Evolutionary conservation across 176 grass and related monocot genomes (phyloP).

Genomic region (Raddia distichophylla): DNA sequence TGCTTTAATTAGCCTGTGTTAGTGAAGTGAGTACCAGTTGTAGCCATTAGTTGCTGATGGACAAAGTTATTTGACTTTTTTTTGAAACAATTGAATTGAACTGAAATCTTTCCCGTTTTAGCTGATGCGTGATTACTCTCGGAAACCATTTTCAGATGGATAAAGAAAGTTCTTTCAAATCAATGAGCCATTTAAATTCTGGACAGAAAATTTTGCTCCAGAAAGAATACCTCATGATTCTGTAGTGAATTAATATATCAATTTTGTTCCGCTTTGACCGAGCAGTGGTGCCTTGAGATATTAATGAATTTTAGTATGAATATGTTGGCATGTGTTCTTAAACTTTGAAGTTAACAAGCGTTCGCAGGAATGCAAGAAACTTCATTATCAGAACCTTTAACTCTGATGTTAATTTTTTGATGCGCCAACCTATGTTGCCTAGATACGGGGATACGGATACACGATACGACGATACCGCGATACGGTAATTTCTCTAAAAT

Average conservation of each 20-base stretch:
- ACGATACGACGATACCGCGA: too few species aligned
- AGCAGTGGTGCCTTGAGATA: not conserved
- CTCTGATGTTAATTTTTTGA: not conserved
- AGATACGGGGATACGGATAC: too few species aligned
- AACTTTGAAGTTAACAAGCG: not conserved
- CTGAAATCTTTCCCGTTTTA: not conserved
- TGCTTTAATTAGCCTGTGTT: not conserved
- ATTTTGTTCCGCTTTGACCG: not conserved
- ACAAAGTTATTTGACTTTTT: not conserved
- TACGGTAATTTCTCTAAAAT: too few species aligned
- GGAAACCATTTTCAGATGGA: not conserved
- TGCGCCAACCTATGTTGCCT: too few species aligned
- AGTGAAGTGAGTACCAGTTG: not conserved
- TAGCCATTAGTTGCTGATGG: not conserved
- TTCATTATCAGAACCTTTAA: not conserved
- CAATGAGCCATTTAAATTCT: conserved; percentile 1
- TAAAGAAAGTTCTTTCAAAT: not conserved
- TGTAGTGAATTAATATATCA: not conserved
- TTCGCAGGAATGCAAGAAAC: not conserved
- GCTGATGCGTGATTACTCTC: not conserved
- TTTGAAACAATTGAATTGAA: not conserved
- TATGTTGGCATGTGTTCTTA: not conserved
- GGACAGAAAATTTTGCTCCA: not conserved
- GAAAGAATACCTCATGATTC: not conserved
- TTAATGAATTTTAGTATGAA: not conserved